phyloP scores from a whole-genome alignment of 768 basidiomycete genomes.

The Flagelloscypha sp. region DNA sequence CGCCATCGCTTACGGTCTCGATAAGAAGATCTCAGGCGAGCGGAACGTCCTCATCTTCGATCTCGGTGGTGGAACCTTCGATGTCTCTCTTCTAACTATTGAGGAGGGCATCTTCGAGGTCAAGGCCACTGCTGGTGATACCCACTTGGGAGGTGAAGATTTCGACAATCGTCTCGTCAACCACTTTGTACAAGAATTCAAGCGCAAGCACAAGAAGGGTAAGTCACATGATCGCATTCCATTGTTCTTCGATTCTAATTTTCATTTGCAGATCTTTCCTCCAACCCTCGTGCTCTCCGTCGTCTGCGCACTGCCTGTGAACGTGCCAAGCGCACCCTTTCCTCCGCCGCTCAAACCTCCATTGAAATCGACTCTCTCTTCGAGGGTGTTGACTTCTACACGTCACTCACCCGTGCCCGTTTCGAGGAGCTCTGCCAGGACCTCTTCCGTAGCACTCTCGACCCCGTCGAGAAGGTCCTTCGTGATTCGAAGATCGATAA shows the following conservation, averaged over 20 bases:
- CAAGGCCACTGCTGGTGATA: conserved; percentile 97
- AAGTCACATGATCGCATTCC: conserved; percentile 15
- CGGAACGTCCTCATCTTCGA: conserved; percentile 97
- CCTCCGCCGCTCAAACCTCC: too few relatives aligned
- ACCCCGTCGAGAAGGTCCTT: conserved; percentile 96
- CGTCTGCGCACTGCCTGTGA: conserved; percentile 97
- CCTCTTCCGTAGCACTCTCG: conserved; percentile 88
- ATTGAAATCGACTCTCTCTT: conserved; percentile 64
- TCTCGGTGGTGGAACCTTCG: conserved; percentile 96
- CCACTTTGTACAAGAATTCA: conserved; percentile 95
- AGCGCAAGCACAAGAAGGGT: conserved; percentile 96
- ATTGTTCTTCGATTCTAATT: conserved; percentile 14
- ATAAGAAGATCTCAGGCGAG: conserved; percentile 86
- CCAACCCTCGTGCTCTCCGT: conserved; percentile 91
- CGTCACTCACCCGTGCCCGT: conserved; percentile 93
- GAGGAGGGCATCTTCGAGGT: conserved; percentile 98
- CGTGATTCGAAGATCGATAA: conserved; percentile 99
- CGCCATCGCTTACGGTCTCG: conserved; percentile 96
- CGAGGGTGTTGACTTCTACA: conserved; percentile 98
- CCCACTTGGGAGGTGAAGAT: conserved; percentile 96
- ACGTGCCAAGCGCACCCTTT: conserved; percentile 95
- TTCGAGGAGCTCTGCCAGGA: conserved; percentile 96
- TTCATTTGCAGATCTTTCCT: conserved; percentile 57
- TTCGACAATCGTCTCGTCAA: conserved; percentile 97
- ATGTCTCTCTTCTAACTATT: conserved; percentile 93